Conservation (phyloP, 768 basidiomycete genomes). For the Galerina sulciceps region DNA sequence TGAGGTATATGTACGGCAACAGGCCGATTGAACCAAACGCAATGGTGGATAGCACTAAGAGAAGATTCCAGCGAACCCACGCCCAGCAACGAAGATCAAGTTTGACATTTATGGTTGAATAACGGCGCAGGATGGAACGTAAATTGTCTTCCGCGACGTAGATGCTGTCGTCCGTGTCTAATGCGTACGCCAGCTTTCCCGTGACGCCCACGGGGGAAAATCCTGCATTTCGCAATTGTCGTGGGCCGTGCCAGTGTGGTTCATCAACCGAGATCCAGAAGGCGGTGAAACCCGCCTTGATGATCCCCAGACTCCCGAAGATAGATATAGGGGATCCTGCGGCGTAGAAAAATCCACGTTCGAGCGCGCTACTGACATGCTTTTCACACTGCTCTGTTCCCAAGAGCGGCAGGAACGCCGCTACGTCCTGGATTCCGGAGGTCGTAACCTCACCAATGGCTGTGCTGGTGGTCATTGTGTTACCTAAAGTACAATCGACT, state of each 20-base stretch:
- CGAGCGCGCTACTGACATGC: not conserved
- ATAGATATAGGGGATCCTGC: not conserved
- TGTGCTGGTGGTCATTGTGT: not conserved
- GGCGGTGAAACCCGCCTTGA: not conserved
- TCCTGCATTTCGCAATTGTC: not conserved
- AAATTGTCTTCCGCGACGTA: not conserved
- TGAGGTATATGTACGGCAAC: not conserved
- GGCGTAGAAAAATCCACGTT: not conserved
- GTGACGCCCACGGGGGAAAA: not conserved
- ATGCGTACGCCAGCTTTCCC: not conserved
- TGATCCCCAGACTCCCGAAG: too few species aligned
- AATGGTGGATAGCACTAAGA: not conserved
- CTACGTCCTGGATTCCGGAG: not conserved
- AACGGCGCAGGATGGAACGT: not conserved
- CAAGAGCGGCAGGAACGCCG: not conserved
- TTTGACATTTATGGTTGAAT: not conserved
- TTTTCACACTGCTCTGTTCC: not conserved
- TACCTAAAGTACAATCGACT: too few species aligned
- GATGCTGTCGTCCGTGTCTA: not conserved
- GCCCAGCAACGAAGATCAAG: not conserved
- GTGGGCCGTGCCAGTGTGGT: not conserved
- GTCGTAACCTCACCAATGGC: not conserved
- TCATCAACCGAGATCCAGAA: not conserved
- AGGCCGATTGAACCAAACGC: not conserved
- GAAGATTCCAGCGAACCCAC: not conserved